Evolutionary conservation across 768 basidiomycete genomes (phyloP).

Genomic region (Exidia glandulosa): DNA sequence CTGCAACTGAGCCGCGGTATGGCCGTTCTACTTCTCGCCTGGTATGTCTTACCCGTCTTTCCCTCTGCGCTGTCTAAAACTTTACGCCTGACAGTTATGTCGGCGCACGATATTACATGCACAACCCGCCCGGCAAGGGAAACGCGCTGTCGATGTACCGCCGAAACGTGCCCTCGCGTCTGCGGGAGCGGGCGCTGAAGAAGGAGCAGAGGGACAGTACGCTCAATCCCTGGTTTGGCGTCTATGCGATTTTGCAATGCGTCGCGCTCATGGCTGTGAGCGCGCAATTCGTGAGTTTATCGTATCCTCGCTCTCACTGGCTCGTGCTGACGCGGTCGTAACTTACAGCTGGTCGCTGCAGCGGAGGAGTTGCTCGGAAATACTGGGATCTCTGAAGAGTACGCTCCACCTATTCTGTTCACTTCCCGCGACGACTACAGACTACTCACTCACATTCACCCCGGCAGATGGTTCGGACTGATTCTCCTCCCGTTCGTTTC

Average conservation of each 20-base stretch:
- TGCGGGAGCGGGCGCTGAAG: slow-evolving; percentile 16
- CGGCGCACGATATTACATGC: slow-evolving; percentile 54
- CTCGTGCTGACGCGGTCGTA: not conserved
- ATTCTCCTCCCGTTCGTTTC: slow-evolving; percentile 62
- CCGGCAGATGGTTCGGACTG: slow-evolving; percentile 56
- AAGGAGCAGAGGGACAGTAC: slow-evolving; percentile 12
- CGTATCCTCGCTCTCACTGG: not conserved
- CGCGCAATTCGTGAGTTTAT: slow-evolving; percentile 49
- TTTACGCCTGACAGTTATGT: slow-evolving; percentile 37
- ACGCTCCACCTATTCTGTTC: slow-evolving; percentile 10
- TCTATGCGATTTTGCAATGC: slow-evolving; percentile 37
- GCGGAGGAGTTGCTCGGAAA: slow-evolving; percentile 41
- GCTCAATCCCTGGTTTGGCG: slow-evolving; percentile 55
- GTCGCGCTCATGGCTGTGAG: slow-evolving; percentile 57
- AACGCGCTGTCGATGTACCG: slow-evolving; percentile 36
- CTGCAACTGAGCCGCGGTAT: slow-evolving; percentile 56
- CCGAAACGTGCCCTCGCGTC: slow-evolving; percentile 23
- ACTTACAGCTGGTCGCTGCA: slow-evolving; percentile 60
- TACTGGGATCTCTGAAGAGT: slow-evolving; percentile 42
- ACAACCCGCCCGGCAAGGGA: slow-evolving; percentile 56
- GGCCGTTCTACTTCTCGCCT: slow-evolving; percentile 47
- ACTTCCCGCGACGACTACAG: not conserved
- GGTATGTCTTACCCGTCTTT: slow-evolving; percentile 34
- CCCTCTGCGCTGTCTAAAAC: not conserved
- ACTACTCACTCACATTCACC: not conserved